Evolutionary conservation across 441 rosid species (phyloP), one percentile per base, ranked within the genome.

Genomic region (Rhodomyrtus psidioides): DNA sequence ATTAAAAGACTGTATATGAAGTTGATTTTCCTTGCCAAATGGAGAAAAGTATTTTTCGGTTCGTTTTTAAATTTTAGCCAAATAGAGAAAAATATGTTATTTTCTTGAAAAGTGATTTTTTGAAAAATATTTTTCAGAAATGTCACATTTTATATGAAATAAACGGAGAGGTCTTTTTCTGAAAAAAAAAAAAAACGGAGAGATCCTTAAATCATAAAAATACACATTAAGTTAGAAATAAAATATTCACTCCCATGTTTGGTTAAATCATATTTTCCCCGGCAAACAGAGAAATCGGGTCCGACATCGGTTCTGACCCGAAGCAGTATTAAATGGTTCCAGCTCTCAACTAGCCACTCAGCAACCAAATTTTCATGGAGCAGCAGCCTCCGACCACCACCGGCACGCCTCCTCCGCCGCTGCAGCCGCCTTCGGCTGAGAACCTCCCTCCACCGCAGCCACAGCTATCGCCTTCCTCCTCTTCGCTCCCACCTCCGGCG

Each of bases 391-490:
- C 88, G 53, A 7, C 87, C 51, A 58, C 88, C 42, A 14, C 85
- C 15, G 21, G 87, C 26, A 85, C 85, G 15, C n/a, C 90, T 60
- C 12, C 87, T 44, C 23, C 57, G 23, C 85, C 89, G 82, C 83
- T 86, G 23, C 85, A 88, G 82, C 83, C 87, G n/a, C 86, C 87
- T 3, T 44, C 90, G n/a, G 51, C 60, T 49, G 51, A 34, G 84
- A 34, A 34, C 26, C 60, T 24, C 7, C 62, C 83, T 49, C 92
- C 85, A 28, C 85, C 86, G 79, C 93, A 86, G n/a, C 88, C 85
- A 53, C 88, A 89, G 6, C 91, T 84, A 19, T 46, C 82, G 17
- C 90, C 83, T 84, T 90, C 30, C 86, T 83, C 76, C 88, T 16
- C 51, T 87, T 87, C 60, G 19, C 60, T 30, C 60, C 60, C 51